Evolutionary conservation across 345 rosid genomes (phyloP).

Genomic region (Odontarrhena argentea): DNA sequence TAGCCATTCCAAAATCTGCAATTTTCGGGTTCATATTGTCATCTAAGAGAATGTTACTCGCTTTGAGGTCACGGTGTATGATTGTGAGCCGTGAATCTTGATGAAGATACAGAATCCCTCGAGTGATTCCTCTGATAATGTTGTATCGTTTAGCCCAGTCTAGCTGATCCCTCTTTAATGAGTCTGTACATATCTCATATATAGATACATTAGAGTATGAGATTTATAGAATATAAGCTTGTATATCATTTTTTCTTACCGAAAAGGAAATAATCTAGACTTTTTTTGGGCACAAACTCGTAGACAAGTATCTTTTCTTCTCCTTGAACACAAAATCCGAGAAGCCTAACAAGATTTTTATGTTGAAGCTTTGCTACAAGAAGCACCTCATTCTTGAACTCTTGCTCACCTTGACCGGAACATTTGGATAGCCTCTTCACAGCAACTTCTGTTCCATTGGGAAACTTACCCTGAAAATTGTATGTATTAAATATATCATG

Average conservation of each 20-base stretch:
- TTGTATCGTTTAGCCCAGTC: slow-evolving; percentile 12
- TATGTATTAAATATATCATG: background rate
- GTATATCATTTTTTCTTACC: background rate
- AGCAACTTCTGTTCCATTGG: slow-evolving; percentile 46
- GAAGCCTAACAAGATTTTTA: slow-evolving; percentile 46
- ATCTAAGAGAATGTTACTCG: slow-evolving; percentile 25
- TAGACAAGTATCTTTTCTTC: slow-evolving; percentile 40
- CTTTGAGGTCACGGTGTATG: too few species aligned
- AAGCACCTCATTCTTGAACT: slow-evolving; percentile 54
- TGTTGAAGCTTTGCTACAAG: slow-evolving; percentile 55
- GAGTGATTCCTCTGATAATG: slow-evolving; percentile 20
- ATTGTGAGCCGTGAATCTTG: too few species aligned
- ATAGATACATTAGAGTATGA: too few species aligned
- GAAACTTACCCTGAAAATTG: slow-evolving; percentile 20
- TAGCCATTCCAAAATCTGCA: slow-evolving; percentile 26
- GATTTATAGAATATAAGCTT: too few species aligned
- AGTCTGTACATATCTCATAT: background rate
- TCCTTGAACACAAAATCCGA: slow-evolving; percentile 34
- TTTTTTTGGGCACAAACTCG: too few species aligned
- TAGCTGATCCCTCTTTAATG: background rate
- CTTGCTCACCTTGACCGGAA: slow-evolving; percentile 54
- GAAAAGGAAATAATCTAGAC: background rate
- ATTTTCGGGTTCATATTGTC: slow-evolving; percentile 22
- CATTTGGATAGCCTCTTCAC: slow-evolving; percentile 48
- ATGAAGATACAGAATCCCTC: slow-evolving; percentile 19